Evolutionary conservation across 345 rosid genomes (phyloP), one percentile per base, ranked within the genome.

Genomic region (Excoecaria cochinchinensis): DNA sequence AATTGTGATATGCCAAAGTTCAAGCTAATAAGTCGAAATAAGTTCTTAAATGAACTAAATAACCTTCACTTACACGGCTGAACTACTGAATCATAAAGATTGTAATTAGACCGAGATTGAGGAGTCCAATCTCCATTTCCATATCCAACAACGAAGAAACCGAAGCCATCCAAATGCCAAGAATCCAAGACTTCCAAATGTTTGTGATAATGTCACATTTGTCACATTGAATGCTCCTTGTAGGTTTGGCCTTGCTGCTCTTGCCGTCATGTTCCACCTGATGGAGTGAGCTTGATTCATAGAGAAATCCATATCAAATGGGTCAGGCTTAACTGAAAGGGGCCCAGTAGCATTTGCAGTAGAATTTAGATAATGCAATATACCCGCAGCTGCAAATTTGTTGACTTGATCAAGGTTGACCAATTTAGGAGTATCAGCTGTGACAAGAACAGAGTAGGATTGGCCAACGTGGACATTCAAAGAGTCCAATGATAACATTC

Each of bases 201-300:
- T 78, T 25, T 88, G 87, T 14, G 85, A 69, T 21, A 83, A 4
- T 31, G 82, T 86, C 68, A 85, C 88, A 65, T 90, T 85, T 36
- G 87, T 52, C 42, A 86, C 88, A 47, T 84, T 88, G 76, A 90
- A 90, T 21, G 87, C 82, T 76, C 90, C 90, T 71, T 90, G 93
- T 50, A 86, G 90, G 10, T 87, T 82, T 6, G 91, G 91, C 86
- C 93, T 85, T 0, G 91, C 90, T 39, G 93, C 90, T 55, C 91
- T 91, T 13, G 88, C 12, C 0, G 89, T 90, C 82, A 86, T 5
- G 77, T 86, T 88, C 93, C 91, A 89, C 77, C 73, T 84, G 10
- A 85, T 79, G 40, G 88, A 76, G 55, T 62, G 55, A 52, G 89
- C 86, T 76, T 85, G 87, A 50, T 77, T 17, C 11, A 81, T 10